phyloP scores from a whole-genome alignment of 306 rosid species.

The Prunus dulcis region DNA sequence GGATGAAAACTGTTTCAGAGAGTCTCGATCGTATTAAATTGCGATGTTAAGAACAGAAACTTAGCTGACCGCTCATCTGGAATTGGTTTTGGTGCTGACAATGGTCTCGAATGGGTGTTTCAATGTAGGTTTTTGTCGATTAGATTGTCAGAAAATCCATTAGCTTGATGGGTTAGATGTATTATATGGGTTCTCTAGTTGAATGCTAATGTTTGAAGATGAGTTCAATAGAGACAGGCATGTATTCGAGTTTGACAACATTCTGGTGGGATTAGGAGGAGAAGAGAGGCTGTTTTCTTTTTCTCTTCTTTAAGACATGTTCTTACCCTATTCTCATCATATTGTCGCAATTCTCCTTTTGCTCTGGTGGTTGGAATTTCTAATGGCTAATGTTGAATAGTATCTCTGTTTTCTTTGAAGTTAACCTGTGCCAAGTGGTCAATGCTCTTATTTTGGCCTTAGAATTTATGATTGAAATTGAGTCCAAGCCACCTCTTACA shows the following conservation, averaged over 20 bases:
- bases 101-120: background rate
- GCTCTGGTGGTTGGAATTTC: background rate
- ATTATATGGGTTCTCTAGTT: background rate
- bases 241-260: background rate
- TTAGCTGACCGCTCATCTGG: conserved; percentile 12
- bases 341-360: background rate
- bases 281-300: background rate
- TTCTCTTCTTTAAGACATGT: background rate
- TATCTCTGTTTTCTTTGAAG: background rate
- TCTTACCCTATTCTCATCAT: background rate
- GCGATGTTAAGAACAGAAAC: conserved; percentile 15
- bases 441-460: background rate
- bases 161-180: conserved; percentile 20
- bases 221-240: background rate
- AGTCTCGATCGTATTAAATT: conserved; percentile 58
- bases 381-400: background rate
- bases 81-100: conserved; percentile 14
- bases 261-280: background rate
- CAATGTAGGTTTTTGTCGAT: background rate
- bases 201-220: background rate
- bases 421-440: background rate
- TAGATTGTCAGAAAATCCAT: conserved; percentile 15
- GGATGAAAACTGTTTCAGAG: conserved; percentile 65
- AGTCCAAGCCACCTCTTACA: too few species aligned
- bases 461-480: too few species aligned